These are phyloP conservation scores for Daldinia grandis DNA, from an alignment of 495 filamentous ascomycete species.

Conservation along the genomic window DNA sequence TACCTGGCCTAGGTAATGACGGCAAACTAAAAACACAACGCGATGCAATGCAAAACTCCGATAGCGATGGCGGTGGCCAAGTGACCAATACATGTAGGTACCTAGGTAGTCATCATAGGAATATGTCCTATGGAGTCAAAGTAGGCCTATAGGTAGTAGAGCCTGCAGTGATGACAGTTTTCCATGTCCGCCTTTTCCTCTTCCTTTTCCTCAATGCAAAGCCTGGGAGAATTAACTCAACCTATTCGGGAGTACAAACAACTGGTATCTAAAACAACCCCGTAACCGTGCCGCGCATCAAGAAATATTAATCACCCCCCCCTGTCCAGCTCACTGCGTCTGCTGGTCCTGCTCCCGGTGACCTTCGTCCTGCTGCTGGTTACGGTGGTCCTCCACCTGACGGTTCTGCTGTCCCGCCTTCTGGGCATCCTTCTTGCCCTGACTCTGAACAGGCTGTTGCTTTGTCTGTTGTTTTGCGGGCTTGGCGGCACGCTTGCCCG, in stretches of 20 bases:
- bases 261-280: neutral
- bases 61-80: neutral
- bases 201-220: neutral
- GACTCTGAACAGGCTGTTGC: too few relatives aligned
- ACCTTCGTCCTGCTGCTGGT: neutral
- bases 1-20: neutral
- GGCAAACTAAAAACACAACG: neutral
- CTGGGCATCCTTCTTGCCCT: neutral
- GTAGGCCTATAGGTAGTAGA: neutral
- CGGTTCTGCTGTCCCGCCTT: neutral
- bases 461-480: neutral
- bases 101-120: too few relatives aligned
- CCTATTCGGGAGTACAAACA: neutral
- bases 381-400: too few relatives aligned
- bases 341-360: neutral
- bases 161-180: neutral
- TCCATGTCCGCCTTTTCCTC: neutral
- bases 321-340: neutral
- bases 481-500: neutral
- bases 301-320: neutral
- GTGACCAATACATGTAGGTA: neutral
- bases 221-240: constrained; percentile 1
- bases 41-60: neutral
- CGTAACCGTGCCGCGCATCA: neutral
- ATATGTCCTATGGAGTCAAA: too few relatives aligned